phyloP scores from a whole-genome alignment of 2,329 filamentous ascomycete genomes.

The Aureobasidium sp. region DNA sequence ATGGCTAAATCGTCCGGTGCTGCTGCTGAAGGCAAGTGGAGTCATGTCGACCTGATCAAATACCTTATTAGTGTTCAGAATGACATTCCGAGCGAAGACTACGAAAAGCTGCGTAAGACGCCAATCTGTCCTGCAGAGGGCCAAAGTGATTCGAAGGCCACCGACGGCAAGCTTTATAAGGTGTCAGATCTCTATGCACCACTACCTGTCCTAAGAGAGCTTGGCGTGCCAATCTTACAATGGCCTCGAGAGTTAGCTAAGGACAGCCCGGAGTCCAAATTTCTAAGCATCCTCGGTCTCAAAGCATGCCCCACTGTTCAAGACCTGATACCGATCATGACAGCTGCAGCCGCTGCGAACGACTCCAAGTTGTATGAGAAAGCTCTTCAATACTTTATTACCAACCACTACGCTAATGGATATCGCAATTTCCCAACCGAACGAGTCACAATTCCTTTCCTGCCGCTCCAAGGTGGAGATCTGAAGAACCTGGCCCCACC shows the following conservation, averaged over 20 bases:
- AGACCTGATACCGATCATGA: slow-evolving; percentile 74
- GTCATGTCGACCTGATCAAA: slow-evolving; percentile 88
- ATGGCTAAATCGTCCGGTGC: slow-evolving; percentile 51
- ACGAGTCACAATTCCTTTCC: slow-evolving; percentile 37
- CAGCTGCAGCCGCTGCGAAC: slow-evolving; percentile 48
- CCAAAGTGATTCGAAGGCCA: slow-evolving; percentile 30
- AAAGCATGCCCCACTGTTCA: slow-evolving; percentile 61
- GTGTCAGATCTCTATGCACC: slow-evolving; percentile 79
- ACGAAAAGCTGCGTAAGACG: slow-evolving; percentile 69
- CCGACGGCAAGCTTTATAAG: slow-evolving; percentile 50
- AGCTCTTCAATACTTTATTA: slow-evolving; percentile 74
- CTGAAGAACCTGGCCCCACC: slow-evolving; percentile 58
- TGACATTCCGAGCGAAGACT: slow-evolving; percentile 79
- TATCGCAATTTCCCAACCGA: slow-evolving; percentile 62
- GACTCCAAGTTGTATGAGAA: slow-evolving; percentile 54
- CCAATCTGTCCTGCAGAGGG: slow-evolving; percentile 75
- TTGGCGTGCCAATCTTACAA: slow-evolving; percentile 69
- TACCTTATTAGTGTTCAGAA: slow-evolving; percentile 85
- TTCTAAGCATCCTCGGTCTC: slow-evolving; percentile 67
- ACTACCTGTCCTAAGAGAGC: slow-evolving; percentile 58
- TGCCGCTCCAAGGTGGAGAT: slow-evolving; percentile 58
- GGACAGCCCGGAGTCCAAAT: slow-evolving; percentile 64
- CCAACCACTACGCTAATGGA: slow-evolving; percentile 68
- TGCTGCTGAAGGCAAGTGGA: slow-evolving; percentile 62
- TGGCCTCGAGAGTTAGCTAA: slow-evolving; percentile 70